A percentile compares a stretch with the other conserved stretches of the same genome.
Conservation (phyloP, 225 moss, liverwort and hornwort species). For the Takakia lepidozioides region DNA sequence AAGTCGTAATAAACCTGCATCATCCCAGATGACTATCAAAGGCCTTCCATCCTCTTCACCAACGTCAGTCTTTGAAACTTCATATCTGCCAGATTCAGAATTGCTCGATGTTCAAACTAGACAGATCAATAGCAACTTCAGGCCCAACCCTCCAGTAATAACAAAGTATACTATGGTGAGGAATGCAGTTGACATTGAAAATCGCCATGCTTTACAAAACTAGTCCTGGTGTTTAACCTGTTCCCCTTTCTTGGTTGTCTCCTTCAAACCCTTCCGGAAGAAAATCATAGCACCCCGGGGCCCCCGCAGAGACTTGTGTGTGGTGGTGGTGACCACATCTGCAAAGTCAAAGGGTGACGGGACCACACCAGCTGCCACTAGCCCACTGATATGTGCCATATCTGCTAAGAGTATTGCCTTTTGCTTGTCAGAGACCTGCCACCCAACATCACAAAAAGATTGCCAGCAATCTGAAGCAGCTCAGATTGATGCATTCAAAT, state of each 20-base stretch:
- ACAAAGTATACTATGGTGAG: no score
- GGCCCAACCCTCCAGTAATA: no score
- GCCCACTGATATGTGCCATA: constrained; percentile 96
- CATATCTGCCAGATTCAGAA: no score
- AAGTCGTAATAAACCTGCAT: constrained; percentile 79
- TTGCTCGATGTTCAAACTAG: no score
- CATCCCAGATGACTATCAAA: not conserved
- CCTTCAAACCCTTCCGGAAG: constrained; percentile 89
- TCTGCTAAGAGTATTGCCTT: constrained; percentile 83
- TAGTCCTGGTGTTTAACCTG: constrained; percentile 27
- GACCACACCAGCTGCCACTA: constrained; percentile 84
- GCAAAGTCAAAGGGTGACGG: constrained; percentile 93
- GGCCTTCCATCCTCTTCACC: no score
- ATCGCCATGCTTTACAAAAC: no score
- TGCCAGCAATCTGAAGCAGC: no score
- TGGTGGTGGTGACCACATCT: constrained; percentile 91
- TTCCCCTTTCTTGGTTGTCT: constrained; percentile 76
- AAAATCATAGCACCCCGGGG: constrained; percentile 98
- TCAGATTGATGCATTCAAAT: no score
- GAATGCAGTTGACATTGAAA: no score
- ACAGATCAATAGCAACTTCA: no score
- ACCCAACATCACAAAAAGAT: no score
- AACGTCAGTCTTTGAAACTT: no score
- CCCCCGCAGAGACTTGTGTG: constrained; percentile 89
- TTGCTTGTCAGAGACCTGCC: constrained; percentile 85